Conservation (phyloP, 2,329 filamentous ascomycete species). For the Fonsecaea nubica region DNA sequence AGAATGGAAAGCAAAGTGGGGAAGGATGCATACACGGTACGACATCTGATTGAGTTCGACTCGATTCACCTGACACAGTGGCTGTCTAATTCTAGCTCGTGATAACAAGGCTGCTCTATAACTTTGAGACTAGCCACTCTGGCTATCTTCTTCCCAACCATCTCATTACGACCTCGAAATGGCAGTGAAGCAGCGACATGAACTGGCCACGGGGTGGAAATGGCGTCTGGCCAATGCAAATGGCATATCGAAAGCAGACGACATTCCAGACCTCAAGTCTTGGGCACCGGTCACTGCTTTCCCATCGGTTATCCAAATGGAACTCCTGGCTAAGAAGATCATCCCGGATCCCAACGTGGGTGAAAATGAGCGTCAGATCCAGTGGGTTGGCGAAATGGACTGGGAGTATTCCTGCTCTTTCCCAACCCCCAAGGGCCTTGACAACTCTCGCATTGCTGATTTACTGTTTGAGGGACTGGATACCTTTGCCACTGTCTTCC, state of each 20-base stretch:
- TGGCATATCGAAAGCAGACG: constrained; percentile 6
- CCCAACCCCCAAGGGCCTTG: constrained; percentile 50
- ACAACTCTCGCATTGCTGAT: constrained; percentile 55
- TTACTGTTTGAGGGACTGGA: constrained; percentile 79
- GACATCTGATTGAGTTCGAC: background rate
- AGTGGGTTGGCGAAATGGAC: constrained; percentile 74
- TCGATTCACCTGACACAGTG: background rate
- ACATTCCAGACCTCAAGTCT: background rate
- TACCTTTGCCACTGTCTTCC: constrained; percentile 73
- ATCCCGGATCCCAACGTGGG: constrained; percentile 69
- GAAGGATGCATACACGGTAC: background rate
- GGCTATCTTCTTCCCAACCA: background rate
- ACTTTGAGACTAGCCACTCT: background rate
- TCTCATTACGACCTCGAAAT: background rate
- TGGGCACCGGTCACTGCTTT: constrained; percentile 3
- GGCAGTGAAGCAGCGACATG: constrained; percentile 1
- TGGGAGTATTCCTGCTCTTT: constrained; percentile 65
- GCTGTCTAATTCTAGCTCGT: background rate
- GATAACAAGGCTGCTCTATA: background rate
- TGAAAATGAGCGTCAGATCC: constrained; percentile 74
- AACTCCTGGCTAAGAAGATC: constrained; percentile 35
- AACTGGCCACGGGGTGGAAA: constrained; percentile 5
- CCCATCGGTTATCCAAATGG: constrained; percentile 18
- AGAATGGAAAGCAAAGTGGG: background rate
- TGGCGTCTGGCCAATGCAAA: constrained; percentile 15